Percentiles rank a stretch among this genome's conserved stretches.
Evolutionary conservation across 306 rosid species (phyloP).

Genomic region (Malus sylvestris): DNA sequence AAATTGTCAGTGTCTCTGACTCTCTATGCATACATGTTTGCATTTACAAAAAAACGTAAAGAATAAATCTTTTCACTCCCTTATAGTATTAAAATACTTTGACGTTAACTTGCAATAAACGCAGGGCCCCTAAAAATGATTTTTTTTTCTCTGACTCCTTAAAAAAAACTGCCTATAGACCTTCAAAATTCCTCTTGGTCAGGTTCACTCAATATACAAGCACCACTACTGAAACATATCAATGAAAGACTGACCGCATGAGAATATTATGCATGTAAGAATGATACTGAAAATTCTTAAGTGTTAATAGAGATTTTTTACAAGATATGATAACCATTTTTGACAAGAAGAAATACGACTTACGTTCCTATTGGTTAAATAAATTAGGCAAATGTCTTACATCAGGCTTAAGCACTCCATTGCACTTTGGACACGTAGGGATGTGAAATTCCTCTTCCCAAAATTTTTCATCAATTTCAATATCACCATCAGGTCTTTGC

Average conservation of each 20-base stretch:
- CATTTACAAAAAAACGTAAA: too few relatives aligned
- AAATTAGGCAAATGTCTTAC: slow-evolving; percentile 38
- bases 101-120: too few relatives aligned
- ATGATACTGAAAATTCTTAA: not conserved
- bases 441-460: slow-evolving; percentile 89
- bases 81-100: too few relatives aligned
- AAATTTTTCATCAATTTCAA: slow-evolving; percentile 84
- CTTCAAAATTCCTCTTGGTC: not conserved
- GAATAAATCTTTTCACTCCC: too few relatives aligned
- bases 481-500: slow-evolving; percentile 97
- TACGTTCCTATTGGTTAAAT: not conserved
- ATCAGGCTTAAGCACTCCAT: slow-evolving; percentile 87
- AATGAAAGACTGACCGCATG: not conserved
- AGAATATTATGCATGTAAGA: not conserved
- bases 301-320: not conserved
- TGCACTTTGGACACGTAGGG: slow-evolving; percentile 78
- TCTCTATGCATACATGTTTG: too few relatives aligned
- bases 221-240: not conserved
- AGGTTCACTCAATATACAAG: not conserved
- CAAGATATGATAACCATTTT: not conserved
- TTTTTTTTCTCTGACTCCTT: not conserved
- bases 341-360: not conserved
- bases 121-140: not conserved
- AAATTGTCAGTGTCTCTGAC: too few relatives aligned
- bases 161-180: not conserved